Evolutionary conservation across 2,329 filamentous ascomycete genomes (phyloP).

Genomic region (Coniochaeta ligniaria): DNA sequence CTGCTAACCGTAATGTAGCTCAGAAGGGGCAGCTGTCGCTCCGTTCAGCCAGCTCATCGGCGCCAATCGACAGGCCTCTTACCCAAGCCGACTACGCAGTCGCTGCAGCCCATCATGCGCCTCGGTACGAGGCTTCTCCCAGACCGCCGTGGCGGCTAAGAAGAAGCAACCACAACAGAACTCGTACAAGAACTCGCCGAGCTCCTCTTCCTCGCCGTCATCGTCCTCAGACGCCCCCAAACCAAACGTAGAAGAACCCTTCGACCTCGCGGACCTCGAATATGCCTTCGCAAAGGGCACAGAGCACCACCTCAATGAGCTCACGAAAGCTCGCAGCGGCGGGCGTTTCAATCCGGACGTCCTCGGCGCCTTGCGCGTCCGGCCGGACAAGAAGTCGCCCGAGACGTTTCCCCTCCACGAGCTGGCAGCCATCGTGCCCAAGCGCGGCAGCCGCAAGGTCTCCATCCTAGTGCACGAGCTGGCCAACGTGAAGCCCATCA

Average conservation of each 20-base stretch:
- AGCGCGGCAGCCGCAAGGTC: slow-evolving; percentile 26
- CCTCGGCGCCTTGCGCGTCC: slow-evolving; percentile 37
- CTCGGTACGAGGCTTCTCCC: neutral
- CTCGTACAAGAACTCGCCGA: neutral
- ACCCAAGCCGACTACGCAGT: neutral
- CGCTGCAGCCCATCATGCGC: neutral
- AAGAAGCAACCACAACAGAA: neutral
- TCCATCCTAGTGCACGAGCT: slow-evolving; percentile 30
- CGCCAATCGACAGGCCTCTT: neutral
- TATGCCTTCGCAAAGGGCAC: slow-evolving; percentile 33
- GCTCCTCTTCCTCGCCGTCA: neutral
- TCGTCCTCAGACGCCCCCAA: slow-evolving; percentile 10
- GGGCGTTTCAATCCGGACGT: slow-evolving; percentile 45
- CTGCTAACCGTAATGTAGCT: neutral
- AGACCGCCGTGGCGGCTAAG: slow-evolving; percentile 1
- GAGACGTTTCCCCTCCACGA: slow-evolving; percentile 42
- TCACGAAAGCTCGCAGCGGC: slow-evolving; percentile 36
- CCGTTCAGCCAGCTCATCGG: neutral
- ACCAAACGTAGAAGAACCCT: slow-evolving; percentile 33
- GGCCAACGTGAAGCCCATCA: slow-evolving; percentile 44
- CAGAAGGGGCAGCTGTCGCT: neutral
- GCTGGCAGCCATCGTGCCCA: slow-evolving; percentile 46
- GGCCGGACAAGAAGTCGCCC: slow-evolving; percentile 19
- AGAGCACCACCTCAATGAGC: slow-evolving; percentile 29
- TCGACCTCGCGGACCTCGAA: slow-evolving; percentile 41